Base-by-base conservation (phyloP, 768 basidiomycete genomes). In the Suillus cothurnatus region DNA sequence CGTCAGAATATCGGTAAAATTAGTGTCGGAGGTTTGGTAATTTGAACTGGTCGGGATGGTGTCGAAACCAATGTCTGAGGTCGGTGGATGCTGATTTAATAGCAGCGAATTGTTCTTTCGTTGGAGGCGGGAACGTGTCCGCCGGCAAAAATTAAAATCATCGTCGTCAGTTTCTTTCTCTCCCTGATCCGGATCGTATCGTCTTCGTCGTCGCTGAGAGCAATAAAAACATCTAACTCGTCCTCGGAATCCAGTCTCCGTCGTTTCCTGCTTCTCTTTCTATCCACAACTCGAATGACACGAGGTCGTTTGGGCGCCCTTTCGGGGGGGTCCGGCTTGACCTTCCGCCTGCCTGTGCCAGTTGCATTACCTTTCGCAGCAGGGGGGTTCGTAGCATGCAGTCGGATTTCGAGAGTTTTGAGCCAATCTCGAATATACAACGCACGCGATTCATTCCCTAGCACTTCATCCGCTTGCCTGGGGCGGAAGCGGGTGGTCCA, bases 401-500 rank as follows among this genome's bases (percentile, higher is more conserved):
- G 75, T n/a, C 85, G 84, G 28, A 94, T 70, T 67, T 86, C 85
- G 15, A 93, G 82, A n/a, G 90, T 87, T 31, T 77, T 76, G 57
- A 96, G 81, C 94, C 94, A 96, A 60, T 91, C 86, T 45, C 90
- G 85, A 62, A 96, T 80, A 75, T 89, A 92, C 32, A 81, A 69
- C 1, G 94, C 90, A 58, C 86, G 85, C 11, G 76, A 73, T 73
- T 92, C 88, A 71, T 95, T 95, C 8, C 93, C 93, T 1, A 97
- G 80, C 4, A 95, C 87, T 66, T 95, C 86, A 28, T 84, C 82
- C 15, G 93, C 93, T 49, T 82, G 79, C 61, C 82, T 83, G 31
- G 95, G 95, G 23, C 85, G 86, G 85, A 91, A 95, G 70, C 85
- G 89, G 55, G 89, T 86, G 23, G 83, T 77, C 93, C 94, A 96